These are phyloP conservation scores for Dioscorea cayenensis DNA, from an alignment of 116 monocot genomes.

Conservation along the genomic window DNA sequence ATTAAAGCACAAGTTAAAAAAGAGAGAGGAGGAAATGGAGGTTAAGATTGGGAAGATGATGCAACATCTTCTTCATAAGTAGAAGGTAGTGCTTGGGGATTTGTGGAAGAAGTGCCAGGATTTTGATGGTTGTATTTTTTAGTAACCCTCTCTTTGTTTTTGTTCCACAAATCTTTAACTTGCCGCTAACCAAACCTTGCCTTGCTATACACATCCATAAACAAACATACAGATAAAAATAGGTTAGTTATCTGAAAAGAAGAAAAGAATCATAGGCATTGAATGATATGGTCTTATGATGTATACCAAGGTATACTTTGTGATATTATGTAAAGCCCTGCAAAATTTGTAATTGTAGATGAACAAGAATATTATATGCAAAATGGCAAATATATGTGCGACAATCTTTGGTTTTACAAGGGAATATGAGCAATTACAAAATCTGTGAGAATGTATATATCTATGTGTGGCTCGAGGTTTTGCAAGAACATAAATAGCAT, in stretches of 20 bases:
- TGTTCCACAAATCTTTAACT: slow-evolving; percentile 76
- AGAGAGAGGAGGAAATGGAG: neutral
- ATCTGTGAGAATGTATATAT: too few species aligned
- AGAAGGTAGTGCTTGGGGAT: neutral
- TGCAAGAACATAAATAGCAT: too few species aligned
- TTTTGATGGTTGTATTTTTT: slow-evolving; percentile 30
- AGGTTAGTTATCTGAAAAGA: neutral
- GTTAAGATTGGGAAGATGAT: neutral
- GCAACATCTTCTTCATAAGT: neutral
- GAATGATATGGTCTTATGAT: too few species aligned
- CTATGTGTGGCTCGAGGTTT: too few species aligned
- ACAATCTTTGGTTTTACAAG: too few species aligned
- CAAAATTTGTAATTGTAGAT: neutral
- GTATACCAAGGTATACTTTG: too few species aligned
- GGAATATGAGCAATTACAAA: too few species aligned
- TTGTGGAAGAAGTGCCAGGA: neutral
- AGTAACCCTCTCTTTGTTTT: slow-evolving; percentile 62
- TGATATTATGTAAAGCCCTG: too few species aligned
- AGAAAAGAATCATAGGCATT: neutral
- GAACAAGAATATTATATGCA: too few species aligned
- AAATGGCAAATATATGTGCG: too few species aligned
- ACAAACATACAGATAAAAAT: neutral
- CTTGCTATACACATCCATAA: slow-evolving; percentile 41
- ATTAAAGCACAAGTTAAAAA: too few species aligned
- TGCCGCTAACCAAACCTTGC: slow-evolving; percentile 55